Evolutionary conservation across 805 yeast genomes (phyloP).

Genomic region (Brettanomyces sp.): DNA sequence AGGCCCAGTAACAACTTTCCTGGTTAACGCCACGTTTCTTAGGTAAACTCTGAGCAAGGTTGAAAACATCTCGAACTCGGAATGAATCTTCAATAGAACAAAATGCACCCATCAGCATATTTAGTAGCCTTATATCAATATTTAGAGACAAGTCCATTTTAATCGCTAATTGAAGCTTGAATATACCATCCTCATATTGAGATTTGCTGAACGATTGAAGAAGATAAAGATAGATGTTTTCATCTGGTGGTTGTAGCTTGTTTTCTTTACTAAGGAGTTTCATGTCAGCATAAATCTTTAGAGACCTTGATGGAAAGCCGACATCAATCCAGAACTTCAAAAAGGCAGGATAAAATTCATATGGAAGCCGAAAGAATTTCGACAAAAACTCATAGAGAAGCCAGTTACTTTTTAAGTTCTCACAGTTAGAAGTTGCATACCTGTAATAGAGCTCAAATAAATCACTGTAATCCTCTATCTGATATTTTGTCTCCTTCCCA

Average conservation of each 20-base stretch:
- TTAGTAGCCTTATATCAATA: constrained; percentile 49
- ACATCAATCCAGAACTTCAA: constrained; percentile 47
- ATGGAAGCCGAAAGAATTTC: constrained; percentile 47
- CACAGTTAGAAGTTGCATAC: constrained; percentile 29
- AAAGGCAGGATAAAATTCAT: constrained; percentile 47
- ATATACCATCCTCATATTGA: constrained; percentile 55
- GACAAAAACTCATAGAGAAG: constrained; percentile 48
- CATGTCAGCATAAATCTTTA: constrained; percentile 52
- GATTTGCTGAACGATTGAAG: constrained; percentile 53
- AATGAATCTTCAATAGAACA: constrained; percentile 46
- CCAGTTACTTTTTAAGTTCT: constrained; percentile 44
- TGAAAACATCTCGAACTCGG: constrained; percentile 50
- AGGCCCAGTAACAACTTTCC: constrained; percentile 58
- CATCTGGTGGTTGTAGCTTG: constrained; percentile 40
- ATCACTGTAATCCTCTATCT: constrained; percentile 6
- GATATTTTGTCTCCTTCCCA: not conserved
- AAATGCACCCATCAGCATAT: constrained; percentile 57
- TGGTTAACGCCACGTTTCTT: constrained; percentile 44
- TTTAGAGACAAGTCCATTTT: constrained; percentile 53
- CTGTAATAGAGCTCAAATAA: constrained; percentile 28
- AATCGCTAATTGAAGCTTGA: constrained; percentile 51
- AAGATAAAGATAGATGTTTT: constrained; percentile 50
- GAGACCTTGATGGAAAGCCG: constrained; percentile 51
- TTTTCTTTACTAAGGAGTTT: constrained; percentile 45
- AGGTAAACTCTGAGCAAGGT: constrained; percentile 46